phyloP scores from a whole-genome alignment of 441 rosid genomes.

The Populus trichocarpa region DNA sequence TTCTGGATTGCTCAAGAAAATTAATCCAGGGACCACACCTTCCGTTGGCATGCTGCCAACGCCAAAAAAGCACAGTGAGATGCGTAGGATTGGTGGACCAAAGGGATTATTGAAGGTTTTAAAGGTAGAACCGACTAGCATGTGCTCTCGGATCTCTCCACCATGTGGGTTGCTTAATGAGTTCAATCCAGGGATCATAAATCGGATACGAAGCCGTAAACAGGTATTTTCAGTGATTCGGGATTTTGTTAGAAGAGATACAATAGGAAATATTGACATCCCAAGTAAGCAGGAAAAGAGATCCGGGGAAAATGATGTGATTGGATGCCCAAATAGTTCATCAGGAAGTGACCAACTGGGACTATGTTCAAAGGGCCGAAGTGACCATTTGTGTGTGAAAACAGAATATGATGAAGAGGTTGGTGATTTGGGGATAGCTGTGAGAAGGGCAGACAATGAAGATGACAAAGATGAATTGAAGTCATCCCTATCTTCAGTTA shows the following conservation, averaged over 20 bases:
- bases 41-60: neutral
- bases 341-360: neutral
- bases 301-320: neutral
- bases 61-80: neutral
- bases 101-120: slow-evolving; percentile 20
- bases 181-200: slow-evolving; percentile 35
- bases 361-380: neutral
- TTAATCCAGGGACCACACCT: neutral
- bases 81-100: neutral
- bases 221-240: slow-evolving; percentile 29
- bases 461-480: neutral
- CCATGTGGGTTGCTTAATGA: slow-evolving; percentile 34
- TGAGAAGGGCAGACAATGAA: neutral
- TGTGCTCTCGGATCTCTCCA: slow-evolving; percentile 24
- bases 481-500: neutral
- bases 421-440: neutral
- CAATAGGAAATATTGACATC: neutral
- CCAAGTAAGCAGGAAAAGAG: neutral
- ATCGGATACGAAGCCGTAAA: slow-evolving; percentile 27
- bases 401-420: neutral
- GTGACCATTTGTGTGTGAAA: neutral
- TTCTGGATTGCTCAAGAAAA: neutral
- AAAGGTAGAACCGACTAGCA: neutral
- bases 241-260: slow-evolving; percentile 26
- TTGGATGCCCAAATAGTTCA: neutral